These are phyloP conservation scores for Aspergillus sclerotialis DNA, from an alignment of 2,329 filamentous ascomycete species.

Conservation along the genomic window DNA sequence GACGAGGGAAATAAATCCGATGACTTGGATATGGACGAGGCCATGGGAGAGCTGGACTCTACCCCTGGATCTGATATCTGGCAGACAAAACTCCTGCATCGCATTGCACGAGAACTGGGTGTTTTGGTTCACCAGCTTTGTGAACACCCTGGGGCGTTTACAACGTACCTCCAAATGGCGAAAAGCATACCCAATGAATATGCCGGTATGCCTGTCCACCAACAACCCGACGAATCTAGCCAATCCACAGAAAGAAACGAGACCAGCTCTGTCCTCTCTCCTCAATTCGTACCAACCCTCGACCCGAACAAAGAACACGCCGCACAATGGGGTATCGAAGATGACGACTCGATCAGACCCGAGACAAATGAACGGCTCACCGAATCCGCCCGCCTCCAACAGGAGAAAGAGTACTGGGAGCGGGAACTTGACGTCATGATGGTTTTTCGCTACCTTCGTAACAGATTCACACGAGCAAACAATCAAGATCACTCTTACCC, in stretches of 20 bases:
- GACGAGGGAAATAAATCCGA: slow-evolving; percentile 14
- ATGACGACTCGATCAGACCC: slow-evolving; percentile 38
- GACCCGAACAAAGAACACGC: slow-evolving; percentile 42
- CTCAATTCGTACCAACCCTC: slow-evolving; percentile 46
- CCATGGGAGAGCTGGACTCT: slow-evolving; percentile 22
- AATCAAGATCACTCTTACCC: slow-evolving; percentile 21
- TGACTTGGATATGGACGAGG: slow-evolving; percentile 23
- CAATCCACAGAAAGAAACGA: slow-evolving; percentile 14
- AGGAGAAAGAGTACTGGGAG: slow-evolving; percentile 78
- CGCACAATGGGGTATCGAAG: slow-evolving; percentile 61
- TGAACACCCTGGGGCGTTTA: slow-evolving; percentile 82
- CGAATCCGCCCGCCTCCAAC: slow-evolving; percentile 39
- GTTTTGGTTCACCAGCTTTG: slow-evolving; percentile 75
- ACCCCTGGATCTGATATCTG: slow-evolving; percentile 24
- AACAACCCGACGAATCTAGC: slow-evolving; percentile 18
- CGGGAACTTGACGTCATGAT: slow-evolving; percentile 83
- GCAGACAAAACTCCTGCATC: slow-evolving; percentile 68
- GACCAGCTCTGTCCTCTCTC: slow-evolving; percentile 23
- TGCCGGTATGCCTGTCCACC: slow-evolving; percentile 60
- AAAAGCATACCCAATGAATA: slow-evolving; percentile 61
- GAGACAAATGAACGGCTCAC: slow-evolving; percentile 14
- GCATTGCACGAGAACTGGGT: slow-evolving; percentile 80
- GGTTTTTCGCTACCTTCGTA: slow-evolving; percentile 80
- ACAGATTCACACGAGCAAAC: slow-evolving; percentile 55
- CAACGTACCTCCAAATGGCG: slow-evolving; percentile 64